Conservation (phyloP, 306 rosid genomes). For the Cicer arietinum region DNA sequence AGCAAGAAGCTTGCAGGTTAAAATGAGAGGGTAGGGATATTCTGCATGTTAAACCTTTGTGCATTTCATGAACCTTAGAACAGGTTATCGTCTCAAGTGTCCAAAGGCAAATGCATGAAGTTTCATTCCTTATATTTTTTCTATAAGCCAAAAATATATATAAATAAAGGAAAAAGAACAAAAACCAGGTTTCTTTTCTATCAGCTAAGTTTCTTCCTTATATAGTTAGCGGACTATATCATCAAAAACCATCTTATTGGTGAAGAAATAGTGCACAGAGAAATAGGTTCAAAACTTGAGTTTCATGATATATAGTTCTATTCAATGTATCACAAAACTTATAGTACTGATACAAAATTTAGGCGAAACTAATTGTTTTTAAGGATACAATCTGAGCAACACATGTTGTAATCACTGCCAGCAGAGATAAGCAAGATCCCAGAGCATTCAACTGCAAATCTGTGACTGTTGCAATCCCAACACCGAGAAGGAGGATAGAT, state of each 20-base stretch:
- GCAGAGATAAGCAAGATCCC: conserved; percentile 82
- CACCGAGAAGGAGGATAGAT: conserved; percentile 79
- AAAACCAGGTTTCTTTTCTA: too few relatives aligned
- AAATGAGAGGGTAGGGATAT: conserved; percentile 1
- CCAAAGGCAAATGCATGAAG: conserved; percentile 23
- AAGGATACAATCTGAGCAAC: conserved; percentile 99
- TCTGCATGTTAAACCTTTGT: conserved; percentile 20
- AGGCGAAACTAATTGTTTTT: conserved; percentile 26
- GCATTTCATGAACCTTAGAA: conserved; percentile 23
- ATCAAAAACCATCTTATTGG: conserved; percentile 25
- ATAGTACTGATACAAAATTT: background rate
- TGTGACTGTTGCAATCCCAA: conserved; percentile 93
- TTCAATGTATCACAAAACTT: conserved; percentile 18
- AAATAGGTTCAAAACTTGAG: conserved; percentile 25
- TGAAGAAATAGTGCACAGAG: conserved; percentile 31
- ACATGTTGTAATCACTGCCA: conserved; percentile 89
- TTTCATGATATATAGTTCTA: background rate
- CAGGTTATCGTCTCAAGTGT: conserved; percentile 26
- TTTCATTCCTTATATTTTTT: conserved; percentile 6
- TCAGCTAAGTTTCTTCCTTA: background rate
- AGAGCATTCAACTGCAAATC: conserved; percentile 91
- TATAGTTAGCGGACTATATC: conserved; percentile 32
- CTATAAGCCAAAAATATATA: too few relatives aligned
- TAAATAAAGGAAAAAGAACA: too few relatives aligned
- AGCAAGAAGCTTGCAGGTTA: conserved; percentile 12